Percentiles rank a stretch among this genome's conserved stretches.
These are phyloP conservation scores for Juncus inflexus DNA, from an alignment of 176 grass and related monocot genomes.

Conservation along the genomic window DNA sequence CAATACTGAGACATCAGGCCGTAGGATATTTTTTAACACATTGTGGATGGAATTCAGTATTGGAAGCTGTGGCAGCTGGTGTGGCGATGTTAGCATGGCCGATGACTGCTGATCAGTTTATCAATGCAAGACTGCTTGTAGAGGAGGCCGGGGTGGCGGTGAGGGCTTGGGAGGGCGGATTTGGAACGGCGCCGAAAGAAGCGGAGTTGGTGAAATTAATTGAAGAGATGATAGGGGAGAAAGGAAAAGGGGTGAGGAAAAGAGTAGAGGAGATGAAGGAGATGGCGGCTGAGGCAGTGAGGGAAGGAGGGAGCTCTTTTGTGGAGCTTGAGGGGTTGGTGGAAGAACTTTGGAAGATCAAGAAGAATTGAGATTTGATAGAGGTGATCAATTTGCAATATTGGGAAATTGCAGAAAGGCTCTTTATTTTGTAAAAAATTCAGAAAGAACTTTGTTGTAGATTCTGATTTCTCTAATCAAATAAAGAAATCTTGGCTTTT, in stretches of 20 bases:
- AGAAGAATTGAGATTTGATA: too few species aligned
- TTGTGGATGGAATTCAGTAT: constrained; percentile 43
- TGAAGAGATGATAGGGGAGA: background rate
- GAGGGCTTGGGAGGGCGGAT: background rate
- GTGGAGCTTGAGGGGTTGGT: constrained; percentile 6
- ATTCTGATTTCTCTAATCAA: too few species aligned
- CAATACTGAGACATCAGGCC: constrained; percentile 26
- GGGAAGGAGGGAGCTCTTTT: constrained; percentile 21
- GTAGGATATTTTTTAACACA: constrained; percentile 35
- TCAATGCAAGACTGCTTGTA: background rate
- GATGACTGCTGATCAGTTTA: constrained; percentile 29
- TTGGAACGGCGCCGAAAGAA: constrained; percentile 7
- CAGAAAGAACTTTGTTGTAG: too few species aligned
- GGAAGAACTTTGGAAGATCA: background rate
- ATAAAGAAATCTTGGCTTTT: too few species aligned
- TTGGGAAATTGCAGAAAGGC: too few species aligned
- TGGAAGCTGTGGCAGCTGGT: constrained; percentile 28
- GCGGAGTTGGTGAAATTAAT: constrained; percentile 20
- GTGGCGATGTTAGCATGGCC: constrained; percentile 38
- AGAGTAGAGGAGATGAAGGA: constrained; percentile 15
- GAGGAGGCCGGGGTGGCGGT: constrained; percentile 8
- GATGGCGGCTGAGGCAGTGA: constrained; percentile 7
- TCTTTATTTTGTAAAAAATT: too few species aligned
- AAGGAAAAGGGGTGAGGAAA: background rate
- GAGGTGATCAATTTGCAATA: too few species aligned